Conservation (phyloP, 2,329 filamentous ascomycete species). For the Pseudocercospora eumusae region DNA sequence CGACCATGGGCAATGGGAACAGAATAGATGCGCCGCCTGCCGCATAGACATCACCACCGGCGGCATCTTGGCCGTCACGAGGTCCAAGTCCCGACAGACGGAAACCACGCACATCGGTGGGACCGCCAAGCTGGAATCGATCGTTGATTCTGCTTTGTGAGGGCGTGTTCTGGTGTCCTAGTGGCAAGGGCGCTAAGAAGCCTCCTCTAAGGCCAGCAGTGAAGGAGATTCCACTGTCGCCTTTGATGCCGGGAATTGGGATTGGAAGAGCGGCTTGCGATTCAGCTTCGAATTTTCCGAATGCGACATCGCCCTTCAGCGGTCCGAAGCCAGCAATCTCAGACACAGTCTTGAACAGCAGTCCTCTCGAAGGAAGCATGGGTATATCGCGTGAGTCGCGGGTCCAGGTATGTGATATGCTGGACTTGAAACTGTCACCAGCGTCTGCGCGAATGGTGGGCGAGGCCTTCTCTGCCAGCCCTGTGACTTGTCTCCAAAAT, state of each 20-base stretch:
- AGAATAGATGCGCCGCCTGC: slow-evolving; percentile 85
- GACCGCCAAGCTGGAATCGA: slow-evolving; percentile 90
- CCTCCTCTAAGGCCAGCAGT: slow-evolving; percentile 80
- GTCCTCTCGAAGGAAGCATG: slow-evolving; percentile 79
- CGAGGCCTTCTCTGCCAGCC: slow-evolving; percentile 72
- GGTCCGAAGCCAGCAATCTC: slow-evolving; percentile 50
- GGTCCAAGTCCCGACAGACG: slow-evolving; percentile 85
- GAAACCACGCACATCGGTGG: slow-evolving; percentile 93
- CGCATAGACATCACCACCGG: slow-evolving; percentile 89
- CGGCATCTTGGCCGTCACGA: slow-evolving; percentile 78
- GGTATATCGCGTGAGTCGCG: slow-evolving; percentile 81
- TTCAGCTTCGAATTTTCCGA: slow-evolving; percentile 89
- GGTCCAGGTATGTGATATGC: slow-evolving; percentile 76
- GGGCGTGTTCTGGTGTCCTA: slow-evolving; percentile 58
- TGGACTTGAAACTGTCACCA: slow-evolving; percentile 87
- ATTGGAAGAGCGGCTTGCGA: slow-evolving; percentile 74
- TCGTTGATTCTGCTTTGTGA: slow-evolving; percentile 82
- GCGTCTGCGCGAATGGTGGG: slow-evolving; percentile 81
- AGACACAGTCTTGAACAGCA: slow-evolving; percentile 47
- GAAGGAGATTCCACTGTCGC: slow-evolving; percentile 75
- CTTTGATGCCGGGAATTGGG: slow-evolving; percentile 66
- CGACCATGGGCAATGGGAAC: slow-evolving; percentile 78
- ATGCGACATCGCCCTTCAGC: slow-evolving; percentile 85
- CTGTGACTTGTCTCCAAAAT: slow-evolving; percentile 86
- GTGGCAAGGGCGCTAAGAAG: slow-evolving; percentile 76